These are phyloP conservation scores for Pseudoscleropodium purum DNA, from an alignment of 225 moss, liverwort and hornwort species.

Conservation along the genomic window DNA sequence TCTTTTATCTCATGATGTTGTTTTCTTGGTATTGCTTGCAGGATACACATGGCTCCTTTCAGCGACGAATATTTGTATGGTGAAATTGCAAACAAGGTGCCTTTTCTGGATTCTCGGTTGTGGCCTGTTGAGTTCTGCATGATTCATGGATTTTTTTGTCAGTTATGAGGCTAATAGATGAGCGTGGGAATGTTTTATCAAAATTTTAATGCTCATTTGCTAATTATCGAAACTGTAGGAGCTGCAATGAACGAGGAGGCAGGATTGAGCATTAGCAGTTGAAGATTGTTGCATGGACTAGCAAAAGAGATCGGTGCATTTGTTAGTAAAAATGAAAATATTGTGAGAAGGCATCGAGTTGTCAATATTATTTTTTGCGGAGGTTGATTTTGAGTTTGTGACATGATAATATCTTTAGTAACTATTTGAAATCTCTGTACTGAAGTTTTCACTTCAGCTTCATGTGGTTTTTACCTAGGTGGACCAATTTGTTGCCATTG, in stretches of 20 bases:
- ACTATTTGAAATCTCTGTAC: neutral
- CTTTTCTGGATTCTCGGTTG: neutral
- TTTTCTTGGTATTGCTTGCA: neutral
- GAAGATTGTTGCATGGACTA: neutral
- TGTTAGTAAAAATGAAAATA: neutral
- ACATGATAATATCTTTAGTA: neutral
- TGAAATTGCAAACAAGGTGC: slow-evolving; percentile 57
- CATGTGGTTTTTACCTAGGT: slow-evolving; percentile 35
- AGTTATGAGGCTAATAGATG: neutral
- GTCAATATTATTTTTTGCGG: neutral
- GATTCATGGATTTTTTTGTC: neutral
- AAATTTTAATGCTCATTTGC: neutral
- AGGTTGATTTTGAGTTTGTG: neutral
- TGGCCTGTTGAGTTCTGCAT: neutral
- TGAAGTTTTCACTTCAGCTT: neutral
- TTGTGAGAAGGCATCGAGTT: neutral
- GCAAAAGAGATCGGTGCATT: neutral
- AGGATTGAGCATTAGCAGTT: neutral
- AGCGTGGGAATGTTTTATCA: neutral
- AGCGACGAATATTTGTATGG: slow-evolving; percentile 44
- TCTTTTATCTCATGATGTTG: neutral
- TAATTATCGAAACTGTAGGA: neutral
- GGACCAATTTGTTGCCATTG: slow-evolving; percentile 9
- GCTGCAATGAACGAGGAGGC: neutral
- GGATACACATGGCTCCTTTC: slow-evolving; percentile 33